phyloP scores from a whole-genome alignment of 495 filamentous ascomycete genomes.

The Elasticomyces elasticus region DNA sequence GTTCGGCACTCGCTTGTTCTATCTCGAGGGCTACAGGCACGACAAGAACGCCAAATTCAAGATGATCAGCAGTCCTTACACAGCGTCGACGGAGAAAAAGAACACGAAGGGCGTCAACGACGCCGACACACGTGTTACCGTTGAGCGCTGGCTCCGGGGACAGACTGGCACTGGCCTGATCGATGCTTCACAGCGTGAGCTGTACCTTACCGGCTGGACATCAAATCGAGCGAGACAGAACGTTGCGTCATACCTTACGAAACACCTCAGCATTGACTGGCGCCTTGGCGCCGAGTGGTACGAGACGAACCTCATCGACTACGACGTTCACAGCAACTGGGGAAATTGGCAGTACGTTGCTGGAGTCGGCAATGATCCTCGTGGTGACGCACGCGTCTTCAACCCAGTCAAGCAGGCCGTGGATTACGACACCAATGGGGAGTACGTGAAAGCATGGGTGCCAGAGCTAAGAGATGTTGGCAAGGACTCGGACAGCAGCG shows the following conservation, averaged over 20 bases:
- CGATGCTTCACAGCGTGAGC: constrained; percentile 58
- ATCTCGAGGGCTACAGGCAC: constrained; percentile 47
- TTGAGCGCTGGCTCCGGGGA: constrained; percentile 48
- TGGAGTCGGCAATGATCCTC: constrained; percentile 65
- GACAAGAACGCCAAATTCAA: constrained; percentile 27
- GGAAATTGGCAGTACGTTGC: constrained; percentile 69
- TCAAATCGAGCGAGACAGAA: constrained; percentile 63
- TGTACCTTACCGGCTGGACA: constrained; percentile 61
- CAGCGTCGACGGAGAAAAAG: constrained; percentile 20
- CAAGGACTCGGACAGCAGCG: constrained; percentile 3
- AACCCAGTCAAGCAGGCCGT: constrained; percentile 63
- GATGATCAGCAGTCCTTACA: constrained; percentile 14
- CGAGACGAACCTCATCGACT: constrained; percentile 57
- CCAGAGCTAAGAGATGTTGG: constrained; percentile 44
- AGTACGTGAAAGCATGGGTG: constrained; percentile 59
- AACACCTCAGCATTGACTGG: constrained; percentile 66
- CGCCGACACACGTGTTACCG: constrained; percentile 17
- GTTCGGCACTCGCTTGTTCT: constrained; percentile 51
- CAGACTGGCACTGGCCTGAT: constrained; percentile 60
- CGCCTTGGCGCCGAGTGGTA: constrained; percentile 70
- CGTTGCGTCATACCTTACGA: constrained; percentile 58
- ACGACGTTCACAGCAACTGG: constrained; percentile 64
- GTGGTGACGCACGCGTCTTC: constrained; percentile 54
- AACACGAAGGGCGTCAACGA: constrained; percentile 26
- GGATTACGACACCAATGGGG: constrained; percentile 56